Evolutionary conservation across 1,284 basidiomycete genomes (phyloP).

Genomic region (Cutaneotrichosporon sp.): DNA sequence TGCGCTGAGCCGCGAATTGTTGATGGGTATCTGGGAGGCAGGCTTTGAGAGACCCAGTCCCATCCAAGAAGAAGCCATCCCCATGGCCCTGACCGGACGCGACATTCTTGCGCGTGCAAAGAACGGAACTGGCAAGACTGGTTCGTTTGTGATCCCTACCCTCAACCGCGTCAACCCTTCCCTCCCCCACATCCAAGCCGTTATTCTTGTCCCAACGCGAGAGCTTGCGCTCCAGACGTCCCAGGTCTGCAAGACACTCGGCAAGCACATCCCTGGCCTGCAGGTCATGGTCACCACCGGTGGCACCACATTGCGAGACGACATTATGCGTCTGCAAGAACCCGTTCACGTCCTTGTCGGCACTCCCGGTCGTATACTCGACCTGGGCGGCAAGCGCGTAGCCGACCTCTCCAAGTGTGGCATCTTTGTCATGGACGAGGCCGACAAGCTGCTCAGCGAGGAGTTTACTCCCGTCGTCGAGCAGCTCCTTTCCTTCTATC

Average conservation of each 20-base stretch:
- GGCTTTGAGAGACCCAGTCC: slow-evolving; percentile 95
- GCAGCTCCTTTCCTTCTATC: slow-evolving; percentile 81
- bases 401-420: slow-evolving; percentile 92
- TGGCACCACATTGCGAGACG: slow-evolving; percentile 95
- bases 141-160: slow-evolving; percentile 95
- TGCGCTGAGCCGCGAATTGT: slow-evolving; percentile 67
- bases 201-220: slow-evolving; percentile 88
- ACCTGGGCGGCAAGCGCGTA: slow-evolving; percentile 87
- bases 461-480: slow-evolving; percentile 99
- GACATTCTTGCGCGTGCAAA: slow-evolving; percentile 71
- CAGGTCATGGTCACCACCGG: slow-evolving; percentile 99
- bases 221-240: slow-evolving; percentile 93
- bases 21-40: slow-evolving; percentile 93
- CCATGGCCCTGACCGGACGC: slow-evolving; percentile 75
- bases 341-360: slow-evolving; percentile 93
- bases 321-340: slow-evolving; percentile 88
- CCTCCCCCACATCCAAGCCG: slow-evolving; percentile 87
- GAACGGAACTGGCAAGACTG: slow-evolving; percentile 60
- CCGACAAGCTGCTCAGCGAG: slow-evolving; percentile 93
- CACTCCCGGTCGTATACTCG: slow-evolving; percentile 92
- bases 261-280: slow-evolving; percentile 81
- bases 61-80: slow-evolving; percentile 97
- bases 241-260: slow-evolving; percentile 94
- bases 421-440: slow-evolving; percentile 98
- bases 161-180: slow-evolving; percentile 86